Base-by-base conservation (phyloP, 257 asterid species). In the Thymus quinquecostatus region DNA sequence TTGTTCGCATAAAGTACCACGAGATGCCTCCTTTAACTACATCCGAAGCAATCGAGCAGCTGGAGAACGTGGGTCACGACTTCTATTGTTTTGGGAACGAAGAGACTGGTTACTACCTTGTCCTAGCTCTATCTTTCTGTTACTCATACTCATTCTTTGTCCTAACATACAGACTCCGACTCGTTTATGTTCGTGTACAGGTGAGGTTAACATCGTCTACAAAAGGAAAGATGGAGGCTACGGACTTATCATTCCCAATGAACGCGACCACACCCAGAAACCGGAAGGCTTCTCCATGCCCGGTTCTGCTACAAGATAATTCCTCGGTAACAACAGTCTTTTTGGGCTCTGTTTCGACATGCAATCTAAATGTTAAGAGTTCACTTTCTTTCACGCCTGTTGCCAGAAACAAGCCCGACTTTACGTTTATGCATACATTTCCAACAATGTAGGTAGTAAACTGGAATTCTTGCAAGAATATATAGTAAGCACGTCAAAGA, bases 21-120 rank as follows among this genome's bases (percentile, higher is more conserved):
- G 98, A 92, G 61, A 94, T 94, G 99, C 96, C 97, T 7, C 95
- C 98, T 21, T 74, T 94, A 79, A 88, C 92, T 29, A 84, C 88
- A 11, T 61, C 51, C 41, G 99, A 92, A 86, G 99, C 99, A 38
- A 84, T 94, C n/a, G 90, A 83, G 87, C 98, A 94, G 89, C 86
- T 94, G 74, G 97, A 91, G 69, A 87, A 85, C 75, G 82, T 91
- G 2, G 91, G 89, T 78, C 98, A 93, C 13, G 96, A 93, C 83
- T 93, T 93, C 84, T 93, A 87, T 72, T 95, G 92, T 41, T 93
- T 93, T 55, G 88, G 90, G 62, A 93, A 93, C 36, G 97, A 91
- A 78, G 96, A 87, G 77, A 87, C 97, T 14, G 96, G 98, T 38
- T 5, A 34, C 38, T 34, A 34, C 38, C 38, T 34, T 3, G 3